Evolutionary conservation across 768 basidiomycete genomes (phyloP).

Genomic region (Infundibulicybe gibba): DNA sequence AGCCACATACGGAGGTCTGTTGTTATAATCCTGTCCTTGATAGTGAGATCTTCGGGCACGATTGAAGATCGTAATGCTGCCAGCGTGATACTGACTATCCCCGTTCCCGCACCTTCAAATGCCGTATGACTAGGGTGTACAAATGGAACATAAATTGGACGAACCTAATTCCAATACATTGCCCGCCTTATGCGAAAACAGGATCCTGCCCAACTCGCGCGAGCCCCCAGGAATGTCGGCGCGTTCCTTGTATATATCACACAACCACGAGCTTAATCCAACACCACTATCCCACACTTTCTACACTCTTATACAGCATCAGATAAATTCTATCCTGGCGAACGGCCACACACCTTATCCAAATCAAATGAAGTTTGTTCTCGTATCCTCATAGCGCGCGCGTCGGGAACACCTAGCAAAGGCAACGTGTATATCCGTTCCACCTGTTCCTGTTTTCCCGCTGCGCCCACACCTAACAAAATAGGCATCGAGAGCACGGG

Average conservation of each 20-base stretch:
- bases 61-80: slow-evolving; percentile 48
- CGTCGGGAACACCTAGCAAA: slow-evolving; percentile 12
- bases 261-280: slow-evolving; percentile 78
- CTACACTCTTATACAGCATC: slow-evolving; percentile 40
- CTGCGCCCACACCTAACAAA: slow-evolving; percentile 22
- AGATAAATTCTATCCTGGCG: slow-evolving; percentile 6
- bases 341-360: slow-evolving; percentile 67
- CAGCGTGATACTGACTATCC: slow-evolving; percentile 71
- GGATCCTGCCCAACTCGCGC: slow-evolving; percentile 21
- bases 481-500: slow-evolving; percentile 73
- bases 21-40: slow-evolving; percentile 35
- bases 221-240: slow-evolving; percentile 3
- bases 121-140: not conserved
- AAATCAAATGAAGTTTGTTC: slow-evolving; percentile 91
- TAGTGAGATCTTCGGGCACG: slow-evolving; percentile 2
- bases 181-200: slow-evolving; percentile 37
- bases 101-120: slow-evolving; percentile 76
- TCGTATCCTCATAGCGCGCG: slow-evolving; percentile 41
- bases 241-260: slow-evolving; percentile 10
- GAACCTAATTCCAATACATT: slow-evolving; percentile 70
- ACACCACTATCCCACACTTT: slow-evolving; percentile 98
- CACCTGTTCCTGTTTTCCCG: slow-evolving; percentile 66
- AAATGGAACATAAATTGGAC: slow-evolving; percentile 9
- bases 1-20: slow-evolving; percentile 69
- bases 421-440: slow-evolving; percentile 48